Base-by-base conservation (phyloP, 1,284 basidiomycete species). In the Rhodotorula sp. region DNA sequence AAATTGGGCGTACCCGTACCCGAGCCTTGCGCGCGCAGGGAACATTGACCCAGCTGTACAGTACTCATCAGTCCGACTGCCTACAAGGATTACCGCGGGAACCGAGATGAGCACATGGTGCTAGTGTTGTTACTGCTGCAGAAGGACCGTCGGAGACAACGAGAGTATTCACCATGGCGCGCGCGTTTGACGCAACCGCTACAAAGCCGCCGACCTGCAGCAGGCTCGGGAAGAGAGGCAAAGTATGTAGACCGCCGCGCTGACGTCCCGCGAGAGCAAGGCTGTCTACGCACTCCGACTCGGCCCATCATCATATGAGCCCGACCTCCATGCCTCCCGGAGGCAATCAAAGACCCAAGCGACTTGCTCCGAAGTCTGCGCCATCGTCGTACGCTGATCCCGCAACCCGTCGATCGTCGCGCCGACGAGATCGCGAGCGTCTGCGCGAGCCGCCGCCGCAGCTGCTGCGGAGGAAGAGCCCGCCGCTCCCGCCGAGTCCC, bases 311-410 rank as follows among this genome's bases (percentile, higher is more conserved):
- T n/a, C 26, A n/a, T 56, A 33, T 10, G 62, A 17, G 33, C 60
- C 60, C 46, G n/a, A 26, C 59, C 42, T n/a, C 73, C 73, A 75
- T 12, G 71, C 71, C n/a, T 22, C 55, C 37, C 51, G 17, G 42
- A 72, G n/a, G 3, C 68, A 69, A 29, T 87, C 84, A 78, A 91
- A 93, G 42, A 92, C 82, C 69, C 91, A 82, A 5, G 83, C 58
- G 6, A 87, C 80, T 79, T 93, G 91, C 71, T 87, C 87, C 2
- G 83, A 81, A 68, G 86, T 84, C 81, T 93, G 87, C 30, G 91
- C 89, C 91, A 93, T 93, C 46, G 87, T 85, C 3, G 87, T 87
- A 57, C 91, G 81, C 79, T 92, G 91, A 79, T 93, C 91, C 72
- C 91, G 82, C 73, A 93, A 80, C 33, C 84, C 85, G 77, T 93